Conservation (phyloP, 2,329 filamentous ascomycete genomes). For the Sclerotinia sclerotiorum region DNA sequence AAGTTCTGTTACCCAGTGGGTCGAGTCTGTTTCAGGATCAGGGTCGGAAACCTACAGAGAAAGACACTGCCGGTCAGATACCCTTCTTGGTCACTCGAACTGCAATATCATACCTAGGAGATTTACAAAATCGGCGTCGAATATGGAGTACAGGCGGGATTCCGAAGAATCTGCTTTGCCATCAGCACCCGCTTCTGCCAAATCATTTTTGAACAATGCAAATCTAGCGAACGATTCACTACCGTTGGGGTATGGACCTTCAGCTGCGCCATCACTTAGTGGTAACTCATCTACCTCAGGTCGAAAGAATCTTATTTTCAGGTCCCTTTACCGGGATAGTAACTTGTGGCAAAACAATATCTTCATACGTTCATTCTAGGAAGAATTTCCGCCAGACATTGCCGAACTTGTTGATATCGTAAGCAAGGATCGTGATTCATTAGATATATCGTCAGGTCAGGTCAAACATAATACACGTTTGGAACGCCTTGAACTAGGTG, state of each 20-base stretch:
- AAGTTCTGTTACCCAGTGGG: slow-evolving; percentile 34
- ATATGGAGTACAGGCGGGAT: slow-evolving; percentile 47
- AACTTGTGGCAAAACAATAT: slow-evolving; percentile 30
- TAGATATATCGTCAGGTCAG: too few species aligned
- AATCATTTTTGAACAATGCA: slow-evolving; percentile 23
- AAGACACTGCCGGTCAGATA: slow-evolving; percentile 37
- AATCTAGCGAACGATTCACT: slow-evolving; percentile 25
- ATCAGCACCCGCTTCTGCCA: slow-evolving; percentile 41
- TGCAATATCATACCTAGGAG: slow-evolving; percentile 33
- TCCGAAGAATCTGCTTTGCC: slow-evolving; percentile 68
- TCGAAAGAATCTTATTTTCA: slow-evolving; percentile 34
- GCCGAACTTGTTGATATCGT: too few species aligned
- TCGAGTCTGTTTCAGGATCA: slow-evolving; percentile 30
- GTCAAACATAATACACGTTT: too few species aligned
- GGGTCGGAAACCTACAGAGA: slow-evolving; percentile 31
- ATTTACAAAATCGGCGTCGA: slow-evolving; percentile 29
- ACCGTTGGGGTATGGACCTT: slow-evolving; percentile 22
- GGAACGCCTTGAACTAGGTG: too few species aligned
- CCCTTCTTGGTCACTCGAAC: slow-evolving; percentile 32
- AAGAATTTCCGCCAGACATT: too few species aligned
- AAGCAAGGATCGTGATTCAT: too few species aligned
- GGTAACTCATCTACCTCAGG: slow-evolving; percentile 28
- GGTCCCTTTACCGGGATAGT: slow-evolving; percentile 29
- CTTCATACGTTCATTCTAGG: too few species aligned
- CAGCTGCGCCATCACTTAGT: background rate